Base-by-base conservation (phyloP, 176 grass and related monocot species). In the Eleusine indica region DNA sequence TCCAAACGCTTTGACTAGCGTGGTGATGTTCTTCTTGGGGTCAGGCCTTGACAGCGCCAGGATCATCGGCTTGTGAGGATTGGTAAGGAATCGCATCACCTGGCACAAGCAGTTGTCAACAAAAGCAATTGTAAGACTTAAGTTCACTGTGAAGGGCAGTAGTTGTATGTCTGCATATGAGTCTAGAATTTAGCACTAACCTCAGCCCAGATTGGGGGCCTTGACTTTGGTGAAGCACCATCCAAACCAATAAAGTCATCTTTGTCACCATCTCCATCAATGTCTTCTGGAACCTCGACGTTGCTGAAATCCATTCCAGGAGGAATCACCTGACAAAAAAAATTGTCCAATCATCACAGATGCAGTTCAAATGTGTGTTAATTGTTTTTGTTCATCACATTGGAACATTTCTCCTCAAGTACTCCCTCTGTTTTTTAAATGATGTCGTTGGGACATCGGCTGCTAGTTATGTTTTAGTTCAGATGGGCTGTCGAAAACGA, bases 251-350 rank as follows among this genome's bases (percentile, higher is more conserved):
- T 64, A 0, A 86, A 25, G 39, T 98, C 94, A 38, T 98, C 94
- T 88, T 90, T 96, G 74, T 98, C 96, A 29, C 88, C 87, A 71
- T 94, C 96, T 72, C 91, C 91, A 56, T 94, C 93, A 47, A 81
- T 83, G 25, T 98, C 96, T 83, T 98, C 93, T 46, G 66, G 82
- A 80, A 90, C 87, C 51, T 84, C 87, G 39, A 98, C 96, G 30
- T 86, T 98, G 78, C 96, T 98, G 78, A 98, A 98, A 86, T 98
- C 96, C 96, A 98, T 98, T 52, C 96, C 96, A 63, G 96, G 96
- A 84, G 96, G 91, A 85, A 98, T 98, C 41, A 98, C 96, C 96
- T 98, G 88, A 46, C 69, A 88, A 71, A 32, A 77, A 77, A 78
- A 49, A 7, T 30, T 21, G n/a, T 51, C 5, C 14, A 35, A 18